Evolutionary conservation across 768 basidiomycete genomes (phyloP), one percentile per base, ranked within the genome.

Genomic region (Coprinopsis marcescibilis): DNA sequence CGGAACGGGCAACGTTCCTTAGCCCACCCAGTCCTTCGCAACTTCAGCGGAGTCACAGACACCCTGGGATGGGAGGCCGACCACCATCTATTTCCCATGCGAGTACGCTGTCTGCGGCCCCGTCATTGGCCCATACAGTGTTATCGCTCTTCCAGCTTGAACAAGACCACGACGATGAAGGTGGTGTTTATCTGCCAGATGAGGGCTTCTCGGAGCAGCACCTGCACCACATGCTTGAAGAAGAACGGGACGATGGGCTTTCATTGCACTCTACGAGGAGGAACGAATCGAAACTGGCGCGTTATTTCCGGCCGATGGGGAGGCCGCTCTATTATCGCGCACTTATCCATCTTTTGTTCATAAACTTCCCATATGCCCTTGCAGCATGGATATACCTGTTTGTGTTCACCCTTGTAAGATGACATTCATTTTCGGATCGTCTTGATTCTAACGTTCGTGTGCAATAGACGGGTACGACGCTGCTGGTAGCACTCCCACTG

Each of bases 361-460:
- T 90, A 55, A 90, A 91, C 63, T 87, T 91, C 56, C 87, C 87
- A 0, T 89, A 77, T 55, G 85, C 85, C 13, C 63, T 90, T 49
- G 58, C 69, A n/a, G 83, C 85, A n/a, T 89, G 83, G 81, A 58
- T 88, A 8, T 89, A 79, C 58, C 67, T 86, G 13, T 88, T 90
- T 55, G 79, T 87, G 10, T 85, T 89, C 56, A 90, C 88, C 0
- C 65, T 91, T 63, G 88, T 89, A 55, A 55, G 82, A 71, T 32
- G n/a, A 41, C 15, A 48, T 30, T 43, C 39, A 11, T 20, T 38
- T 39, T 27, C 24, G 23, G 38, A 33, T 20, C 35, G n/a, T 35
- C 27, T 48, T n/a, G 40, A 15, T 20, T 33, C 36, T 27, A 17
- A 20, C 39, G 8, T 30, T 36, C 15, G 35, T 10, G 29, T 32